These are phyloP conservation scores for Choiromyces venosus DNA, from an alignment of 495 filamentous ascomycete species.

Conservation along the genomic window DNA sequence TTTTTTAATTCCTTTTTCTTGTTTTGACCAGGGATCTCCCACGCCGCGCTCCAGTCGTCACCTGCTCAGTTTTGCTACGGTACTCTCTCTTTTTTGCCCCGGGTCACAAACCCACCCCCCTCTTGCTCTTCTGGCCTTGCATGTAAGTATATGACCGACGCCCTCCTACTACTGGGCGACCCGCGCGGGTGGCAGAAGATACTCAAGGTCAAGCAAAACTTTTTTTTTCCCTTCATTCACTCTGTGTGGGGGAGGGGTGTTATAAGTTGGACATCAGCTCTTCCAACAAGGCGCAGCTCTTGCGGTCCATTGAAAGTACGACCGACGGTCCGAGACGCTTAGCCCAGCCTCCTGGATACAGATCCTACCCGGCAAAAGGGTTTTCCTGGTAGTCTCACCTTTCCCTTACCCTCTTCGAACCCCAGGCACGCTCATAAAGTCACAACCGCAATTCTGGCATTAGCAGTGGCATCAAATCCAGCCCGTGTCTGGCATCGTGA, in stretches of 20 bases:
- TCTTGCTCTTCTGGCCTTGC: slow-evolving; percentile 35
- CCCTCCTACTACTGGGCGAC: slow-evolving; percentile 30
- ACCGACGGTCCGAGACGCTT: slow-evolving; percentile 36
- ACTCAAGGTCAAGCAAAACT: slow-evolving; percentile 20
- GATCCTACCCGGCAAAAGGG: slow-evolving; percentile 39
- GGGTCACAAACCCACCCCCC: slow-evolving; percentile 39
- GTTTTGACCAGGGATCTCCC: slow-evolving; percentile 41
- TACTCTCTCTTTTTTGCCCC: slow-evolving; percentile 14
- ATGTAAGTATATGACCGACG: slow-evolving; percentile 33
- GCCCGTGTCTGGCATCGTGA: slow-evolving; percentile 41
- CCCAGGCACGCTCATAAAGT: slow-evolving; percentile 34
- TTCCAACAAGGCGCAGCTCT: slow-evolving; percentile 39
- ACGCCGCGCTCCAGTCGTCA: slow-evolving; percentile 40
- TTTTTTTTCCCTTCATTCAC: slow-evolving; percentile 29
- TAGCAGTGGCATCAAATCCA: slow-evolving; percentile 40
- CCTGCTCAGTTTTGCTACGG: slow-evolving; percentile 34
- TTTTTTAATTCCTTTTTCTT: slow-evolving; percentile 37
- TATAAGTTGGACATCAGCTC: slow-evolving; percentile 38
- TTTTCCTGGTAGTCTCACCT: slow-evolving; percentile 37
- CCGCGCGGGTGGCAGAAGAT: slow-evolving; percentile 37
- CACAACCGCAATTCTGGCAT: slow-evolving; percentile 43
- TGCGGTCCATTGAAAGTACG: slow-evolving; percentile 38
- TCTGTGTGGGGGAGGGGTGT: slow-evolving; percentile 40
- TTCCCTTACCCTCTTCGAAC: slow-evolving; percentile 34
- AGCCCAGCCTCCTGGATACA: slow-evolving; percentile 39